Conservation (phyloP, 345 rosid species). For the Eucalyptus viminalis region DNA sequence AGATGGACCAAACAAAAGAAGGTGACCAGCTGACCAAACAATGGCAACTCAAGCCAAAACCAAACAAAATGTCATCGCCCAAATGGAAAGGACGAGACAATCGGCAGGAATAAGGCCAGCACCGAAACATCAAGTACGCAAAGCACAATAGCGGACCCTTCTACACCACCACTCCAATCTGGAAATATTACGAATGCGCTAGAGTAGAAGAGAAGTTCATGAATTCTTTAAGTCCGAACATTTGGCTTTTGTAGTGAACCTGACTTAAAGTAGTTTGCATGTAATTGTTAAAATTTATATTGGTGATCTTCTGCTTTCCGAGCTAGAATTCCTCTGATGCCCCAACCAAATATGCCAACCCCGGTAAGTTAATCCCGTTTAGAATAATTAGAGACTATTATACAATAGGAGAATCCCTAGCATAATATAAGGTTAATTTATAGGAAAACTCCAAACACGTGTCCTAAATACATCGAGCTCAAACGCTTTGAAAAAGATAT, state of each 20-base stretch:
- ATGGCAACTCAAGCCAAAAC: no score
- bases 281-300: not conserved
- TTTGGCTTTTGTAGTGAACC: not conserved
- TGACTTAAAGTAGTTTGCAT: accelerated
- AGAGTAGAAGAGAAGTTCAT: no score
- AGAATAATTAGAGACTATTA: not conserved
- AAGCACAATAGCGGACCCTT: accelerated
- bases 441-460: not conserved
- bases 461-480: not conserved
- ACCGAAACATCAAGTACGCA: no score
- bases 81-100: no score
- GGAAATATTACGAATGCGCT: no score
- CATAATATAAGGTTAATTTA: not conserved
- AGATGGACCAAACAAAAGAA: no score
- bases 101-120: no score
- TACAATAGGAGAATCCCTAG: not conserved
- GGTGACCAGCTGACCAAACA: no score
- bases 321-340: not conserved
- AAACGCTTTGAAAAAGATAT: not conserved
- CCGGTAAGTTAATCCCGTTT: not conserved
- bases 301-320: not conserved
- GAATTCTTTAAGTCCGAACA: not conserved
- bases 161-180: no score
- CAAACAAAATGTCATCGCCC: no score
- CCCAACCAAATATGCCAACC: not conserved